phyloP scores from a whole-genome alignment of 106 monocot species.

The Dendrobium chrysotoxum region DNA sequence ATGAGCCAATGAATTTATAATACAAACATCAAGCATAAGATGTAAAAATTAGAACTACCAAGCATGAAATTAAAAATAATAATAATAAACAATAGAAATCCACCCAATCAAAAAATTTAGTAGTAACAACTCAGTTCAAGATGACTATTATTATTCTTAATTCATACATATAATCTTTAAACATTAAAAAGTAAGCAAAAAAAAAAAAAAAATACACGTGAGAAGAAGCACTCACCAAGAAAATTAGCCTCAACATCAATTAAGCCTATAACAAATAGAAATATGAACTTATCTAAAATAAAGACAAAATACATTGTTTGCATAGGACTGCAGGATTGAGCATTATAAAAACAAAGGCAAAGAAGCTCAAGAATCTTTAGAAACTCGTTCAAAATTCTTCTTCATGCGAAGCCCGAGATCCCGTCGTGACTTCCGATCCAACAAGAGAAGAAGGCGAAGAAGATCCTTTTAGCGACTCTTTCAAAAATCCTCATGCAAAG shows the following conservation, averaged over 20 bases:
- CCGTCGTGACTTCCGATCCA: too few relatives aligned
- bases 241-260: conserved; percentile 75
- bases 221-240: conserved; percentile 41
- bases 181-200: not conserved
- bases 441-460: too few relatives aligned
- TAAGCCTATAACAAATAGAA: conserved; percentile 52
- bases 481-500: too few relatives aligned
- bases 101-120: not conserved
- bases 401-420: too few relatives aligned
- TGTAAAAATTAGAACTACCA: too few relatives aligned
- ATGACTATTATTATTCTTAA: not conserved
- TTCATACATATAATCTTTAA: not conserved
- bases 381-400: too few relatives aligned
- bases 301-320: not conserved
- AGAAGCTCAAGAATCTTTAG: not conserved
- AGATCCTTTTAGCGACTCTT: too few relatives aligned
- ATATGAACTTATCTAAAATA: conserved; percentile 61
- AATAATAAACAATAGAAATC: not conserved
- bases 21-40: too few relatives aligned
- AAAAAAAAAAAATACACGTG: not conserved
- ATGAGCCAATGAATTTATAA: not conserved
- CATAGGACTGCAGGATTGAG: not conserved
- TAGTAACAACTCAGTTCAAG: not conserved
- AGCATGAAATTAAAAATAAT: too few relatives aligned
- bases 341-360: not conserved